phyloP scores from a whole-genome alignment of 169 alveolate genomes.

The Eimeria maxima region DNA sequence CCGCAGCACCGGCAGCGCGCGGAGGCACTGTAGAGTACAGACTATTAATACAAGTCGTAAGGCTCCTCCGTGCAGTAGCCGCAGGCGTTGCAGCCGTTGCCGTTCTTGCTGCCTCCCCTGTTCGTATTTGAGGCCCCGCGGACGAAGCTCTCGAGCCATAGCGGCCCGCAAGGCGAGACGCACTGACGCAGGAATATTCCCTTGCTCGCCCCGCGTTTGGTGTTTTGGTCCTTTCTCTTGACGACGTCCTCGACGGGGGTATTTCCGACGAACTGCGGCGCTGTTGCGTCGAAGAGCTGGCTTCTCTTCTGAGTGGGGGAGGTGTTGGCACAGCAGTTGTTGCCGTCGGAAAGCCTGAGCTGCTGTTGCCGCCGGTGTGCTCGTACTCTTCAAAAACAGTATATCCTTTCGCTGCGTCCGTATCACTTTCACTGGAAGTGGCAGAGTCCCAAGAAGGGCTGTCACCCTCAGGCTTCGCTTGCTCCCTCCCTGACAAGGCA shows the following conservation, averaged over 20 bases:
- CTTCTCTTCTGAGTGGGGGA: constrained; percentile 4
- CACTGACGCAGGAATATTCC: constrained; percentile 27
- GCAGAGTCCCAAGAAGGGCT: constrained; percentile 65
- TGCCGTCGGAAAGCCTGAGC: constrained; percentile 54
- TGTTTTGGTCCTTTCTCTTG: background rate
- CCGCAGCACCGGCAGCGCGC: constrained; percentile 31
- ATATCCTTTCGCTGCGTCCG: background rate
- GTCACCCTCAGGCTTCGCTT: constrained; percentile 43
- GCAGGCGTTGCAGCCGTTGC: constrained; percentile 7
- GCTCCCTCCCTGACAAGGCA: constrained; percentile 24
- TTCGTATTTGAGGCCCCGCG: constrained; percentile 64
- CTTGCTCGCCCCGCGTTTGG: constrained; percentile 26
- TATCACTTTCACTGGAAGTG: constrained; percentile 71
- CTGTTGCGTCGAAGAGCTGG: constrained; percentile 32
- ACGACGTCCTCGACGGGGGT: background rate
- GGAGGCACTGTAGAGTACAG: constrained; percentile 13
- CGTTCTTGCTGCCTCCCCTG: constrained; percentile 49
- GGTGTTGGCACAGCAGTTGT: constrained; percentile 68
- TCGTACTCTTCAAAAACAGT: background rate
- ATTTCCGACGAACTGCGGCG: constrained; percentile 48
- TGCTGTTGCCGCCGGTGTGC: background rate
- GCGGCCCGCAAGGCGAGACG: constrained; percentile 34
- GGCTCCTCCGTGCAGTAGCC: constrained; percentile 76
- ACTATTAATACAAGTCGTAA: constrained; percentile 36
- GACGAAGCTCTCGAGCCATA: constrained; percentile 63